Base-by-base conservation (phyloP, 1,139 yeast species). In the Candida mesenterica region DNA sequence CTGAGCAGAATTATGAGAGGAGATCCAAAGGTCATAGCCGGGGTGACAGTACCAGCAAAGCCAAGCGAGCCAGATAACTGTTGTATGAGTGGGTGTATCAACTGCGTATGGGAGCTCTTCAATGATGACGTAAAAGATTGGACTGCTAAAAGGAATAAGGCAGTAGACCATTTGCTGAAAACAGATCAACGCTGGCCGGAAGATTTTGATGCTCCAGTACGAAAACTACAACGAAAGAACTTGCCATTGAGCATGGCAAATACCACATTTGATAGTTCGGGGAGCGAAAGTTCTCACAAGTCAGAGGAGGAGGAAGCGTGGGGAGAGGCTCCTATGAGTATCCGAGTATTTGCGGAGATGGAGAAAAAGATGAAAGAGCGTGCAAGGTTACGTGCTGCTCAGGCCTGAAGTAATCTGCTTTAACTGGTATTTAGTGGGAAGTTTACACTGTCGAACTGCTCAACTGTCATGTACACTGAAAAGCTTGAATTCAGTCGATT, bases 41-140 rank as follows among this genome's bases (percentile, higher is more conserved):
- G 97, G 0, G 65, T 90, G 0, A 57, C 57, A 3, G 95, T 92
- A 0, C 96, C 96, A 2, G 77, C 75, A 13, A 74, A 72, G 51
- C 98, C 98, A 1, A 68, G 65, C 4, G 96, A 88, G 50, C 97
- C 97, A 2, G 95, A 89, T 50, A 89, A 90, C 57, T 92, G 98
- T 58, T 92, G 98, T 58, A 89, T 89, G 96, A 82, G 95, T 44
- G 98, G 98, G 2, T 92, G 98, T 58, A 79, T 88, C 27, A 87
- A 90, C 59, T 92, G 98, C 60, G 97, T 92, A 2, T 92, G 97
- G 97, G 97, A 90, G 49, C 64, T 86, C 38, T 92, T 78, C 57
- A 82, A 84, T 48, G 97, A 90, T 37, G 97, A 92, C 55, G 52
- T 90, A 33, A 81, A 79, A 45, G 89, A 88, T 18, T 92, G 96